Evolutionary conservation across 805 yeast genomes (phyloP).

Genomic region (Saccharomycodes ludwigii): DNA sequence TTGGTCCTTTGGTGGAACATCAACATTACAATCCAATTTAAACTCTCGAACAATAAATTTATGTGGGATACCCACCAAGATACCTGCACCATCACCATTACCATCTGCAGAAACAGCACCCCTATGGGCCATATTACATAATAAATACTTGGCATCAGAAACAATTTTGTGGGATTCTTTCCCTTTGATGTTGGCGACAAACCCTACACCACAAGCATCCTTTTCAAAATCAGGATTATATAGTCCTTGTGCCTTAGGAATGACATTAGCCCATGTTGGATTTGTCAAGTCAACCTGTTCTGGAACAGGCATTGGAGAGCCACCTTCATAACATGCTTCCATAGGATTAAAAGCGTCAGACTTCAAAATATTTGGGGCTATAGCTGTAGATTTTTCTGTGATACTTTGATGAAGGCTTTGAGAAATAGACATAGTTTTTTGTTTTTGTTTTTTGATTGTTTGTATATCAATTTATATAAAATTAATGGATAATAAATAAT

Average conservation of each 20-base stretch:
- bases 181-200: constrained; percentile 90
- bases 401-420: background rate
- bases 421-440: background rate
- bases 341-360: constrained; percentile 19
- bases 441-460: background rate
- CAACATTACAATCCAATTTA: constrained; percentile 50
- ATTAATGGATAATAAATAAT: too few species aligned
- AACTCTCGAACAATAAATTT: constrained; percentile 78
- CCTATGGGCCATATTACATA: constrained; percentile 97
- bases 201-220: constrained; percentile 99
- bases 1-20: constrained; percentile 68
- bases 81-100: constrained; percentile 99
- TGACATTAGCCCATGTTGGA: constrained; percentile 82
- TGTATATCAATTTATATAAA: too few species aligned
- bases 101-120: constrained; percentile 97
- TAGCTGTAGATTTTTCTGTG: background rate
- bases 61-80: constrained; percentile 86
- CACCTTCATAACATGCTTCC: constrained; percentile 19
- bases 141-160: constrained; percentile 73
- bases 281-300: constrained; percentile 25
- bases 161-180: constrained; percentile 79
- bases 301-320: constrained; percentile 11
- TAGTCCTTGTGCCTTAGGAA: constrained; percentile 79
- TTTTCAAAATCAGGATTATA: constrained; percentile 90
- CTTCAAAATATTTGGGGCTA: constrained; percentile 7